Percentiles rank a stretch among this genome's conserved stretches.
Evolutionary conservation across 345 rosid genomes (phyloP).

Genomic region (Aethionema arabicum): DNA sequence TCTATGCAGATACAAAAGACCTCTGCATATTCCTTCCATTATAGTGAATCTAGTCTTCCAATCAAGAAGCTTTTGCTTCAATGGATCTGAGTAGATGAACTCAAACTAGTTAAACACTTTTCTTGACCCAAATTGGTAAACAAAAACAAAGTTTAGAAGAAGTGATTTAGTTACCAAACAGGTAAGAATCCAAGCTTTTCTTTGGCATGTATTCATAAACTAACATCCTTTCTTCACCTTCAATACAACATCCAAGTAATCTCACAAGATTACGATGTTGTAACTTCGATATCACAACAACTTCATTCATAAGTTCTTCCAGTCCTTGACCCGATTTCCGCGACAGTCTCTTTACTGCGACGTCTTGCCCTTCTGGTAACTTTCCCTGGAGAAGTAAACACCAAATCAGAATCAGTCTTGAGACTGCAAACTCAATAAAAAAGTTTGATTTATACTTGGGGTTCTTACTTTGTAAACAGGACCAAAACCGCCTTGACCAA

Average conservation of each 20-base stretch:
- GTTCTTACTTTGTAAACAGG: conserved; percentile 40
- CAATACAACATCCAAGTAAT: conserved; percentile 57
- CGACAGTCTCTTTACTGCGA: conserved; percentile 64
- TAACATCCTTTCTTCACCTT: conserved; percentile 55
- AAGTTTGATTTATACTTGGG: conserved; percentile 26
- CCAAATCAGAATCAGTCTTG: background rate
- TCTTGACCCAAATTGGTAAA: background rate
- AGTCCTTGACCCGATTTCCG: conserved; percentile 62
- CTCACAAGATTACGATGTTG: conserved; percentile 69
- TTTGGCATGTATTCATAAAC: conserved; percentile 55
- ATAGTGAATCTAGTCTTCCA: conserved; percentile 46
- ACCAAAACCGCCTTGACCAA: conserved; percentile 58
- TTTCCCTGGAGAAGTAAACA: conserved; percentile 43
- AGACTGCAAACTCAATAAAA: conserved; percentile 23
- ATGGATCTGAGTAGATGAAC: conserved; percentile 28
- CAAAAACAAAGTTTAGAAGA: conserved; percentile 11
- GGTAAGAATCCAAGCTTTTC: conserved; percentile 43
- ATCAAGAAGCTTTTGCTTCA: conserved; percentile 31
- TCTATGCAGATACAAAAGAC: conserved; percentile 47
- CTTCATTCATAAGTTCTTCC: conserved; percentile 58
- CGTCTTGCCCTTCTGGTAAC: conserved; percentile 41
- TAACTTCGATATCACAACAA: conserved; percentile 53
- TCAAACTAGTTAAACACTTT: background rate
- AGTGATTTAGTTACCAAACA: conserved; percentile 40
- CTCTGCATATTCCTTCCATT: conserved; percentile 52